Evolutionary conservation across 2,329 filamentous ascomycete genomes (phyloP), one percentile per base, ranked within the genome.

Genomic region (Immersiporthe knoxdaviesiana): DNA sequence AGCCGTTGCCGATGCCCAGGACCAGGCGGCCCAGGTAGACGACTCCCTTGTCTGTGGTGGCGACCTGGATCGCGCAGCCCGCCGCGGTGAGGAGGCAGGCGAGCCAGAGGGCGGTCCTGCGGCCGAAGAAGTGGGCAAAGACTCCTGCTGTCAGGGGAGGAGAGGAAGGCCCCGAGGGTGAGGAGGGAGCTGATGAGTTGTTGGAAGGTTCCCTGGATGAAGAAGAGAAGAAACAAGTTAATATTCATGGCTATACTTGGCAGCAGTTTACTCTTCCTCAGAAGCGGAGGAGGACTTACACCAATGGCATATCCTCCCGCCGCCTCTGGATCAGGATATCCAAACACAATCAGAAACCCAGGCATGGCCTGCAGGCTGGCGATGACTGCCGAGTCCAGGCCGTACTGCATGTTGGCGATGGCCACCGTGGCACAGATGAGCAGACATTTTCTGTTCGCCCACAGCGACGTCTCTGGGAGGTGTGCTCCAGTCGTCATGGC

Each of bases 171-270:
- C 1, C 84, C 84, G 2, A 87, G 77, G 10, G 82, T 85, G 37
- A 86, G 77, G 18, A 87, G 78, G 1, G 83, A 85, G n/a, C 81
- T 81, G 72, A 86, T 85, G 2, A 86, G 79, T 71, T 83, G 82
- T 71, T 86, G 84, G n/a, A 85, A 83, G 0, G 81, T 84, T 24
- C 80, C 80, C 78, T 84, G 44, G 8, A 21, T 18, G 12, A 44
- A 3, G 21, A 47, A 11, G 7, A 35, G 35, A 35, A 35, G 8
- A 16, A 11, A n/a, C 18, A 16, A 47, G 44, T 47, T n/a, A n/a
- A n/a, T 47, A n/a, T 16, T n/a, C 44, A n/a, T 6, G 7, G 44
- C 7, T 44, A 44, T 1, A 1, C 16, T 6, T 21, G 8, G 41
- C 18, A 44, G 41, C 16, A 44, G 35, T 3, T 35, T 35, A 3